Evolutionary conservation across 1,284 basidiomycete species (phyloP).

Genomic region (Rhizoctonia solani): DNA sequence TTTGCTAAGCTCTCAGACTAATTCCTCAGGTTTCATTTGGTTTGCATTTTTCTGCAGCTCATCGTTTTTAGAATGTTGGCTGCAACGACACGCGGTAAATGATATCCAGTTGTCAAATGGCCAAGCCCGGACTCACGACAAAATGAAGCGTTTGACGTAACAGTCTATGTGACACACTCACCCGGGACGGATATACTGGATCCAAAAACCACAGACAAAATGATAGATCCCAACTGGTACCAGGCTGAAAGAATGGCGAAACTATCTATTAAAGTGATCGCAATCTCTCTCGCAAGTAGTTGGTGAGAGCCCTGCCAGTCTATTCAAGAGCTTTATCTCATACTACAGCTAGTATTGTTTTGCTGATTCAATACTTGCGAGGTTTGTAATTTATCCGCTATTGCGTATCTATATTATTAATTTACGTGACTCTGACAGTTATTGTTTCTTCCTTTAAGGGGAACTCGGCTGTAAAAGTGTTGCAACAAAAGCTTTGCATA

Average conservation of each 20-base stretch:
- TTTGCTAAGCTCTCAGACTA: too few species aligned
- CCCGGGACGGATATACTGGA: background rate
- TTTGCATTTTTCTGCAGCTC: background rate
- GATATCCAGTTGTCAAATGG: background rate
- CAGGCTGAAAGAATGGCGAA: background rate
- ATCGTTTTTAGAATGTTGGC: background rate
- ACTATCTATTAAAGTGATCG: background rate
- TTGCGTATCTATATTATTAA: background rate
- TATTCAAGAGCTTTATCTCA: background rate
- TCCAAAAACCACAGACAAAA: background rate
- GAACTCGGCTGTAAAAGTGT: too few species aligned
- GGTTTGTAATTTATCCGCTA: background rate
- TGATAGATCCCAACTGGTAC: background rate
- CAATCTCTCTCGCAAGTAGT: slow-evolving; percentile 3
- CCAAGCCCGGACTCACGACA: background rate
- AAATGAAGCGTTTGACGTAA: background rate
- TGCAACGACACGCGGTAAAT: background rate
- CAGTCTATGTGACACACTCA: background rate
- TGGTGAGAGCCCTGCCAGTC: background rate
- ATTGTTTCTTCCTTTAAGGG: background rate
- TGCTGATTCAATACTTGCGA: background rate
- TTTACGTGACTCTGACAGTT: background rate
- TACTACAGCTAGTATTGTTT: background rate
- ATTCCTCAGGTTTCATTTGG: background rate
- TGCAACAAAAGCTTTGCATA: too few species aligned